Conservation (phyloP, 2,329 filamentous ascomycete genomes). For the Aureobasidium mangrovei region DNA sequence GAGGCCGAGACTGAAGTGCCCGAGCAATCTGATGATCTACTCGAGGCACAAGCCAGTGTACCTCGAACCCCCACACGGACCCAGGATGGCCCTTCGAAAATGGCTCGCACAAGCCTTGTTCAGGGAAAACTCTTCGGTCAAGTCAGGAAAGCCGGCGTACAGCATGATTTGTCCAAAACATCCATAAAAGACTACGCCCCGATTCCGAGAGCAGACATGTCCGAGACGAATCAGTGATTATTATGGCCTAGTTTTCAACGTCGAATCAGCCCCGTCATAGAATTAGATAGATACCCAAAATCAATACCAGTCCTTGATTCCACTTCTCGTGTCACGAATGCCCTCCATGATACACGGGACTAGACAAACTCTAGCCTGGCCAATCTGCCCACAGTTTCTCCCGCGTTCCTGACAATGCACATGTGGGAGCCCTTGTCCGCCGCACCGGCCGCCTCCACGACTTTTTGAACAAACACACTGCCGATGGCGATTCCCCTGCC, state of each 20-base stretch:
- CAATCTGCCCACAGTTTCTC: conserved; percentile 69
- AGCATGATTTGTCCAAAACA: neutral
- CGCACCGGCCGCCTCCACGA: neutral
- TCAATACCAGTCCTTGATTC: neutral
- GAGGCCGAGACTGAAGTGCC: conserved; percentile 54
- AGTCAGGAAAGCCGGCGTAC: neutral
- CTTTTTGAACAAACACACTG: conserved; percentile 46
- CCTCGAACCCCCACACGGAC: conserved; percentile 8
- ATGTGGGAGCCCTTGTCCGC: conserved; percentile 39
- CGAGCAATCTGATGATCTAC: conserved; percentile 39
- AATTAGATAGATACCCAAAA: neutral
- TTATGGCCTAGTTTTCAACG: no score
- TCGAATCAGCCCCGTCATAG: neutral
- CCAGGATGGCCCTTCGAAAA: neutral
- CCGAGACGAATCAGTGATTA: neutral
- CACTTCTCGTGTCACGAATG: neutral
- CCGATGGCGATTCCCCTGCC: conserved; percentile 71
- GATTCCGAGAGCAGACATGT: neutral
- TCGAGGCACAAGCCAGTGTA: conserved; percentile 34
- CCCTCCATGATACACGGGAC: neutral
- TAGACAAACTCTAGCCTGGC: conserved; percentile 63
- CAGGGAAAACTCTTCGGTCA: conserved; percentile 3
- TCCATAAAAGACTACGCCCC: neutral
- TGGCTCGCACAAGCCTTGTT: neutral
- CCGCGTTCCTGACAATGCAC: conserved; percentile 76